Conservation (phyloP, 176 grass and related monocot genomes). For the Otatea glauca region DNA sequence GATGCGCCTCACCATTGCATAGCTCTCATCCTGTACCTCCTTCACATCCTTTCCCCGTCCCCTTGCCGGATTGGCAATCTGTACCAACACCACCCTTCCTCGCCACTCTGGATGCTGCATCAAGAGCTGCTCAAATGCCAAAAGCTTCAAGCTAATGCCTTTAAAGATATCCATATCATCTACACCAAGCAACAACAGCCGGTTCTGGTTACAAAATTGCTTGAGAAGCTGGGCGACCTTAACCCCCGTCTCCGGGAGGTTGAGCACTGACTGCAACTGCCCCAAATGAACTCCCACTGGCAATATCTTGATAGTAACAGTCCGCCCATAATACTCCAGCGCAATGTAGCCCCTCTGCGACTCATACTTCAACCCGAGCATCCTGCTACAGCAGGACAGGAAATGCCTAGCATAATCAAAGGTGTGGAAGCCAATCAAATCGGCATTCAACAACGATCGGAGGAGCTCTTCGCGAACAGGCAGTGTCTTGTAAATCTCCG, state of each 20-base stretch:
- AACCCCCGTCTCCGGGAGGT: conserved; percentile 57
- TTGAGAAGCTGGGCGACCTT: conserved; percentile 80
- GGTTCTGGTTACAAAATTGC: conserved; percentile 57
- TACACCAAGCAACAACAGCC: conserved; percentile 73
- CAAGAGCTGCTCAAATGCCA: conserved; percentile 91
- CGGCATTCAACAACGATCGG: conserved; percentile 73
- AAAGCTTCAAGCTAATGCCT: conserved; percentile 88
- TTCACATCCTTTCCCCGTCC: conserved; percentile 85
- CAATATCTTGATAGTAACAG: conserved; percentile 89
- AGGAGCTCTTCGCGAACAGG: conserved; percentile 84
- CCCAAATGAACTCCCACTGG: conserved; percentile 86
- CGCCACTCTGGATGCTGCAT: conserved; percentile 74
- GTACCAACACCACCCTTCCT: conserved; percentile 78
- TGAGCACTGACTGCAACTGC: conserved; percentile 68
- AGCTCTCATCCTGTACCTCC: conserved; percentile 83
- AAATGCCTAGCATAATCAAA: conserved; percentile 95
- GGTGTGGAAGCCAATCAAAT: conserved; percentile 93
- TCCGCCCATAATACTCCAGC: conserved; percentile 86
- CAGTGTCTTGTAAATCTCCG: conserved; percentile 89
- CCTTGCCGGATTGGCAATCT: conserved; percentile 94
- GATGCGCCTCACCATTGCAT: conserved; percentile 86
- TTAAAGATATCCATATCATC: conserved; percentile 99
- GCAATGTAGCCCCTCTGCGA: conserved; percentile 91
- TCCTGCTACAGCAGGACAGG: conserved; percentile 85
- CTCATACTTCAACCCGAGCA: conserved; percentile 87